Base-by-base conservation (phyloP, 805 yeast genomes). In the Clavispora fructus region DNA sequence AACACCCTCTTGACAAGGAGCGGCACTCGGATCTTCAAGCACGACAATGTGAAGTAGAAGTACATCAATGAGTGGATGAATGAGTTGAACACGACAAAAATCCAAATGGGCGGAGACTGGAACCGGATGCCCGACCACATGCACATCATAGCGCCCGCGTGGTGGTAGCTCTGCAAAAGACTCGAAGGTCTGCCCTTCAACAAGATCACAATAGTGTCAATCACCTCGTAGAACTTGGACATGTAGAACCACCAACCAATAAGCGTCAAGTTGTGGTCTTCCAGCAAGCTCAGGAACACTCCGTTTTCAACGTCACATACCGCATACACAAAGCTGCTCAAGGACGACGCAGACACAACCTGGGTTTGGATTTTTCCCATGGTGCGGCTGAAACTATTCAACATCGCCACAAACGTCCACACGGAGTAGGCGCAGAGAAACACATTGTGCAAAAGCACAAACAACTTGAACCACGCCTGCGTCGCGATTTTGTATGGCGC, bases 41-140 rank as follows among this genome's bases (percentile, higher is more conserved):
- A 77, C 9, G 83, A 70, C 53, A 84, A 70, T 3, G 83, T 68
- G 68, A 78, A 84, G 67, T 84, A 84, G 47, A 79, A 73, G 71
- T 84, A 84, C 90, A 84, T 84, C 61, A 84, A 73, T 25, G 85
- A 70, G 68, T 84, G 90, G 59, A 84, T 83, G 60, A 84, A 78
- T n/a, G 88, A 83, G 71, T 84, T 84, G 77, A 84, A 84, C 25
- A 80, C 87, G 39, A 83, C 88, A 65, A 84, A 84, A 56, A 84
- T 80, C 90, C 90, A 84, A 61, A 84, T 84, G 31, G 90, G 90
- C 6, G 89, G 87, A 12, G 87, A 76, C 43, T 77, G 78, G 63
- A 68, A 84, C 47, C 89, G 69, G 46, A 82, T 77, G 2, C 90
- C 90, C 7, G 86, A 78, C 89, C 89, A 84, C 90, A 84, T 84